Conservation (phyloP, 805 yeast species). For the Zygosaccharomyces kombuchaensis region DNA sequence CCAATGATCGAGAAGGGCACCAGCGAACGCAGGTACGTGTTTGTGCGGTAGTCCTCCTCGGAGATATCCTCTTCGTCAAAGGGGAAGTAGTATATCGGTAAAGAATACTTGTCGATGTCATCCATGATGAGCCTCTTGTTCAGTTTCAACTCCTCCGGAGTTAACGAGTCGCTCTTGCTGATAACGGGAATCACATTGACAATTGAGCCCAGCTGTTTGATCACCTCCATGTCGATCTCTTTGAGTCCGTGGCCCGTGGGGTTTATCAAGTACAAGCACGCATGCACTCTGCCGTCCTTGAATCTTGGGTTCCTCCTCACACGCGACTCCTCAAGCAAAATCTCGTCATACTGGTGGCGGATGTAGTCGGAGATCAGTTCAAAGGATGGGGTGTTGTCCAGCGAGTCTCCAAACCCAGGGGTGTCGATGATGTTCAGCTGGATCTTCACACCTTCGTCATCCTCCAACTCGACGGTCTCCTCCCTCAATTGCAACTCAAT, state of each 20-base stretch:
- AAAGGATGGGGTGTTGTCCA: constrained; percentile 65
- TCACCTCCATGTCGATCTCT: constrained; percentile 71
- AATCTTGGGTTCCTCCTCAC: constrained; percentile 82
- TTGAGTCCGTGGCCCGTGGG: constrained; percentile 82
- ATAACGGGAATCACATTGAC: constrained; percentile 84
- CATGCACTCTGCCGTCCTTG: constrained; percentile 79
- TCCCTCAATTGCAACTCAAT: constrained; percentile 63
- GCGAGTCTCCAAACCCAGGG: constrained; percentile 75
- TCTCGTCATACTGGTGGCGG: constrained; percentile 80
- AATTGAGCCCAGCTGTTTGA: constrained; percentile 71
- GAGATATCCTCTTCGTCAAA: constrained; percentile 51
- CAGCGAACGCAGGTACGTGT: constrained; percentile 57
- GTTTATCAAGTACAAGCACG: constrained; percentile 67
- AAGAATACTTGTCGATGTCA: constrained; percentile 64
- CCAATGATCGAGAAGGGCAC: constrained; percentile 69
- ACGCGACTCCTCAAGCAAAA: constrained; percentile 71
- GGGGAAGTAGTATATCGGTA: constrained; percentile 74
- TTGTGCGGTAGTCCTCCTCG: constrained; percentile 62
- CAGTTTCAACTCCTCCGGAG: constrained; percentile 67
- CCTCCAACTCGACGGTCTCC: constrained; percentile 79
- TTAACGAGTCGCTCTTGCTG: constrained; percentile 80
- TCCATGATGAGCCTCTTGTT: constrained; percentile 73
- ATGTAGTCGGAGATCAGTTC: constrained; percentile 70
- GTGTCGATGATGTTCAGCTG: constrained; percentile 73
- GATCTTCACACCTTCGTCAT: constrained; percentile 80